phyloP scores from a whole-genome alignment of 1,139 yeast species.

The Yamadazyma atmosphaerica region DNA sequence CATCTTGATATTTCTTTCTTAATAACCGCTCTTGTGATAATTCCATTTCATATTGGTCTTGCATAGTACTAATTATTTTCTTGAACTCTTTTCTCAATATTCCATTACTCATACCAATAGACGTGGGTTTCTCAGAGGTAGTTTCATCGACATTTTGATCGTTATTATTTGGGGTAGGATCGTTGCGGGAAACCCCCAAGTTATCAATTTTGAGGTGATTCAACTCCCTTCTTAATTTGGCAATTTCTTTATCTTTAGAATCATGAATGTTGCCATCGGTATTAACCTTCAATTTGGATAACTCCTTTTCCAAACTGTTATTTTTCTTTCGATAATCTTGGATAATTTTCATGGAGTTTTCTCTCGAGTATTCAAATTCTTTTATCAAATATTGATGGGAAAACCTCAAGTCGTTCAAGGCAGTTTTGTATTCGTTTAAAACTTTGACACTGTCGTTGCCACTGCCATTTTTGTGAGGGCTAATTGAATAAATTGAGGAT shows the following conservation, averaged over 20 bases:
- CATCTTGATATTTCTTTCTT: conserved; percentile 47
- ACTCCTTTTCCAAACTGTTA: conserved; percentile 44
- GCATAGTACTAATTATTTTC: conserved; percentile 63
- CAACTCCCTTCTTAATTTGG: conserved; percentile 48
- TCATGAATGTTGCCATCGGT: conserved; percentile 9
- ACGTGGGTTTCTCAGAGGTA: conserved; percentile 21
- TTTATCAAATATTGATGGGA: conserved; percentile 62
- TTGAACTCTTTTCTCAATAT: conserved; percentile 72
- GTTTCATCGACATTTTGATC: conserved; percentile 12
- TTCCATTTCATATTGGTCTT: conserved; percentile 59
- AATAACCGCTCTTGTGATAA: conserved; percentile 58
- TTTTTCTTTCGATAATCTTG: conserved; percentile 51
- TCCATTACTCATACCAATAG: conserved; percentile 32
- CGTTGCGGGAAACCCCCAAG: conserved; percentile 31
- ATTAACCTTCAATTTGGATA: conserved; percentile 25
- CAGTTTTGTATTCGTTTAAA: conserved; percentile 50
- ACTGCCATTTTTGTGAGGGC: conserved; percentile 18
- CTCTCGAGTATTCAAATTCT: conserved; percentile 60
- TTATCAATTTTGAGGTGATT: conserved; percentile 51
- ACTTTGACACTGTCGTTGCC: conserved; percentile 24
- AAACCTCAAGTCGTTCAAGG: conserved; percentile 60
- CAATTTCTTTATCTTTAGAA: conserved; percentile 47
- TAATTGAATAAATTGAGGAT: conserved; percentile 26
- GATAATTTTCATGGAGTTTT: conserved; percentile 46
- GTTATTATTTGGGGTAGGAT: conserved; percentile 2